Evolutionary conservation across 495 filamentous ascomycete species (phyloP).

Genomic region (Daldinia grandis): DNA sequence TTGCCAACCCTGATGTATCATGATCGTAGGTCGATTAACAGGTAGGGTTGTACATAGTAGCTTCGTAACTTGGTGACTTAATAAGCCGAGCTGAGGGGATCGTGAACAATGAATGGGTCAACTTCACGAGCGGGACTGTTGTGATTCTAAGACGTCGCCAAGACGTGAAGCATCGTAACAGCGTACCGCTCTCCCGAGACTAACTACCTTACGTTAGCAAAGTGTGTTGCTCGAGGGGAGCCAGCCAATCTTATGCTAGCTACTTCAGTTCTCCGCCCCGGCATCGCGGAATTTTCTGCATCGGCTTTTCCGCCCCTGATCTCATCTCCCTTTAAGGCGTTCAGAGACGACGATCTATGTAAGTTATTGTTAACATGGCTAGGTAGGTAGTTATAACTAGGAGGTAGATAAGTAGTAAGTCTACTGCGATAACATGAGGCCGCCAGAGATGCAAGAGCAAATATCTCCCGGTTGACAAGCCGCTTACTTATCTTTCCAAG

Average conservation of each 20-base stretch:
- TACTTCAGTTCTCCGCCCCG: constrained; percentile 26
- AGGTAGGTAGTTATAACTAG: no score
- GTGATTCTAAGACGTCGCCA: constrained; percentile 34
- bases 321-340: constrained; percentile 15
- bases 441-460: constrained; percentile 2
- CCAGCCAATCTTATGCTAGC: constrained; percentile 26
- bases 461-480: constrained; percentile 13
- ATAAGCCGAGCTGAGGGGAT: constrained; percentile 11
- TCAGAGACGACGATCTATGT: constrained; percentile 12
- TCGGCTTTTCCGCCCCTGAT: constrained; percentile 36
- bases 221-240: constrained; percentile 6
- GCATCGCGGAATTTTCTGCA: constrained; percentile 32
- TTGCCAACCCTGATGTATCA: constrained; percentile 15
- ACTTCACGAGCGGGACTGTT: constrained; percentile 21
- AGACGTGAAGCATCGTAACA: constrained; percentile 33
- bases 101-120: constrained; percentile 21
- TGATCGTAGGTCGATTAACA: constrained; percentile 21
- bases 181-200: constrained; percentile 43
- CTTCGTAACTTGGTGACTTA: neutral
- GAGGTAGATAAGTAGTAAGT: no score
- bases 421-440: constrained; percentile 9
- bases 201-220: constrained; percentile 36
- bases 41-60: neutral
- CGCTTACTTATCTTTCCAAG: constrained; percentile 33
- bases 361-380: constrained; percentile 26